Percentiles rank a stretch among this genome's conserved stretches.
Evolutionary conservation across 768 basidiomycete species (phyloP).

Genomic region (Kockovaella imperatae): DNA sequence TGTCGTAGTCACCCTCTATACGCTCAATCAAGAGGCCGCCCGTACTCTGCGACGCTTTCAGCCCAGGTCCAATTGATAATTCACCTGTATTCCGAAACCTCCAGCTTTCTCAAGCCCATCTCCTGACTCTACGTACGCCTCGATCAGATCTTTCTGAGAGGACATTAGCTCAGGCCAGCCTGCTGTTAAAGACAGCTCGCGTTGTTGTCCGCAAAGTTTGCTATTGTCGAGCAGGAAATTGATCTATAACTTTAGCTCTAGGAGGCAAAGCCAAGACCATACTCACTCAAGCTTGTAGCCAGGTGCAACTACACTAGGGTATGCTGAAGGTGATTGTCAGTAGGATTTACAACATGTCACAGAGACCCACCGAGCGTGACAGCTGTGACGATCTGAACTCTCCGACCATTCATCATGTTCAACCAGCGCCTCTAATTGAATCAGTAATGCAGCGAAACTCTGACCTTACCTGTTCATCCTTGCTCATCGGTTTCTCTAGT

Average conservation of each 20-base stretch:
- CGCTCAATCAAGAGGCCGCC: conserved; percentile 75
- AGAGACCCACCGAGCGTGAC: conserved; percentile 60
- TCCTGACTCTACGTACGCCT: conserved; percentile 74
- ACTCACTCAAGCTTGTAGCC: conserved; percentile 43
- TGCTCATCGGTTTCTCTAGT: conserved; percentile 75
- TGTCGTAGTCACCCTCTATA: conserved; percentile 81
- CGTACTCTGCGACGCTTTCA: conserved; percentile 48
- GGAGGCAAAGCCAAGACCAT: neutral
- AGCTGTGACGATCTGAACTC: conserved; percentile 89
- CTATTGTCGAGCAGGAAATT: conserved; percentile 39
- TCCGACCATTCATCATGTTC: conserved; percentile 70
- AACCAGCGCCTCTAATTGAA: conserved; percentile 69
- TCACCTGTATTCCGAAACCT: conserved; percentile 89
- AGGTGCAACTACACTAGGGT: conserved; percentile 41
- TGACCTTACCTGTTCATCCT: conserved; percentile 53
- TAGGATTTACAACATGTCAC: neutral
- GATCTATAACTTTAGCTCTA: conserved; percentile 20
- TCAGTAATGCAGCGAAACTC: neutral
- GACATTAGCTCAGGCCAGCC: neutral
- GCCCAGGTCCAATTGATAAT: conserved; percentile 18
- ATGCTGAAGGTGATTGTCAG: conserved; percentile 18
- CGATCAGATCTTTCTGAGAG: conserved; percentile 47
- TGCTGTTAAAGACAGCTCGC: neutral
- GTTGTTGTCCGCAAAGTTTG: conserved; percentile 36
- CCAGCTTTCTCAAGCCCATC: conserved; percentile 86